Evolutionary conservation across 371 early-diverging fungal genomes (phyloP), one percentile per base, ranked within the genome.

Genomic region (Capillidium heterosporum): DNA sequence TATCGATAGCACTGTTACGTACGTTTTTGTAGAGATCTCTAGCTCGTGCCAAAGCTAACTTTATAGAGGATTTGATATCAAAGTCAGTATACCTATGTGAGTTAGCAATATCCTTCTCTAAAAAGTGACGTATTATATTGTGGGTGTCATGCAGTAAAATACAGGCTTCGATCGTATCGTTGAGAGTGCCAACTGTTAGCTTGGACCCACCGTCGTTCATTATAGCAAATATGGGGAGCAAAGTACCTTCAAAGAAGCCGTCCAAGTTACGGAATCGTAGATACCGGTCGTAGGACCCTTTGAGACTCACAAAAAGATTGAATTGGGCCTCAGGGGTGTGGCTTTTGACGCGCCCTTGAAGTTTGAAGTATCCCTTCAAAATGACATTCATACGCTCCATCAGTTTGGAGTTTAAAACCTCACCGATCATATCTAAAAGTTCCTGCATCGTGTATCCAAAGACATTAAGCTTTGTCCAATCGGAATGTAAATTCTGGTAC

Each of bases 11-110:
- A n/a, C n/a, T n/a, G n/a, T n/a, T n/a, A n/a, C n/a, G n/a, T n/a
- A n/a, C n/a, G n/a, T n/a, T n/a, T n/a, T n/a, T n/a, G n/a, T n/a
- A n/a, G n/a, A n/a, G n/a, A n/a, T n/a, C n/a, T n/a, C n/a, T n/a
- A n/a, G n/a, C 60, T 52, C 50, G 57, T 57, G 48, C 56, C 58
- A 48, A 58, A 54, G 52, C 63, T 59, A 32, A 60, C 53, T 40
- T 57, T 8, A 62, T 35, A 51, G 54, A 62, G 60, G 58, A 57
- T 65, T 19, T 31, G 10, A 26, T 24, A 40, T 1, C 32, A 17
- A 23, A 31, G 41, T 35, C 55, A 19, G 48, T 32, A 23, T 28
- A 32, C 29, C 44, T n/a, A 17, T 46, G 57, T 32, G 32, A 32
- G 4, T 10, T 0, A 31, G 39, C 47, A 11, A 47, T 47, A 11